Conservation (phyloP, 2,329 filamentous ascomycete genomes). For the Penicillium paneum region DNA sequence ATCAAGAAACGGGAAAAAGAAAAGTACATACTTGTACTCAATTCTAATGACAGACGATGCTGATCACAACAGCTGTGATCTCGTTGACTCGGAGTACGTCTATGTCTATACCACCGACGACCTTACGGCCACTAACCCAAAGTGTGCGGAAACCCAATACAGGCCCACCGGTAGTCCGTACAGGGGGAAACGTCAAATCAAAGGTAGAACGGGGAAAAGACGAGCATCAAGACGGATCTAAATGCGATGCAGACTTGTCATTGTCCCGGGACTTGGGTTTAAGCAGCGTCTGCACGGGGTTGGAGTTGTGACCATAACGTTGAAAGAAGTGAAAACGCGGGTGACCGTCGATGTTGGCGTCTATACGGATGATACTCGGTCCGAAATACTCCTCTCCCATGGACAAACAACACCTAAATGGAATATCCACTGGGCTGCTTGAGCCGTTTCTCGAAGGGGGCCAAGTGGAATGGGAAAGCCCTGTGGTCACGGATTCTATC, state of each 20-base stretch:
- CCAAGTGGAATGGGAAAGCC: constrained; percentile 6
- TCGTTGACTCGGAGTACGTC: neutral
- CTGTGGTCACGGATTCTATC: constrained; percentile 20
- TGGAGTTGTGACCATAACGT: neutral
- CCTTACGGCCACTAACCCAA: neutral
- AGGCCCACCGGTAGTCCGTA: neutral
- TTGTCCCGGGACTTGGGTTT: neutral
- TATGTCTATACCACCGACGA: neutral
- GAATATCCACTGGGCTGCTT: neutral
- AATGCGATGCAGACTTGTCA: neutral
- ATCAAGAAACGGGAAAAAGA: neutral
- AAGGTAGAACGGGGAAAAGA: neutral
- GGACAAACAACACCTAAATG: neutral
- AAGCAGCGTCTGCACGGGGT: too few species aligned
- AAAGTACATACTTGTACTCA: neutral
- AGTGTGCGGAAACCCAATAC: neutral
- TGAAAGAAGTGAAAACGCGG: neutral
- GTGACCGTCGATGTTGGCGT: neutral
- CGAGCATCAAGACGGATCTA: neutral
- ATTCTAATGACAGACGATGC: neutral
- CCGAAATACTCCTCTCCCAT: neutral
- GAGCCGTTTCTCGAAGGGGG: neutral
- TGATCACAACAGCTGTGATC: neutral
- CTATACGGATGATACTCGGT: neutral
- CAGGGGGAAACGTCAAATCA: neutral